Evolutionary conservation across 257 asterid species (phyloP).

Genomic region (Gentiana dahurica): DNA sequence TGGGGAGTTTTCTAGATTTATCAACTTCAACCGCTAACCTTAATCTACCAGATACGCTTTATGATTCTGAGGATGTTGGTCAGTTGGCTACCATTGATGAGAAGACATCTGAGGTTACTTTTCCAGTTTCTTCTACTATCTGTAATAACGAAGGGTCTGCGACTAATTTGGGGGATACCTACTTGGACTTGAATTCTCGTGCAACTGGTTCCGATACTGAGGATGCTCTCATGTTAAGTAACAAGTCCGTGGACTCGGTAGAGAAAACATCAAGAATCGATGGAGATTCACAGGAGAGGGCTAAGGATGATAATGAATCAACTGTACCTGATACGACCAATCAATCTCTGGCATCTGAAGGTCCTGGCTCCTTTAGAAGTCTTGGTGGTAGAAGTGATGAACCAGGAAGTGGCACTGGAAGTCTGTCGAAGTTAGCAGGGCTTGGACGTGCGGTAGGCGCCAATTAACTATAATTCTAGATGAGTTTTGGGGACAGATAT

Average conservation of each 20-base stretch:
- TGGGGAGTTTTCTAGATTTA: slow-evolving; percentile 23
- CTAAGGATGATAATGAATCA: slow-evolving; percentile 41
- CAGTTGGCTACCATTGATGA: slow-evolving; percentile 39
- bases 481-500: slow-evolving; percentile 95
- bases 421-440: slow-evolving; percentile 82
- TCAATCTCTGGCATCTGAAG: slow-evolving; percentile 48
- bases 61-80: slow-evolving; percentile 35
- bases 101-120: slow-evolving; percentile 32
- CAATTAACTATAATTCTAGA: slow-evolving; percentile 58
- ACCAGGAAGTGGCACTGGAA: slow-evolving; percentile 77
- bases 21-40: slow-evolving; percentile 25
- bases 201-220: slow-evolving; percentile 29
- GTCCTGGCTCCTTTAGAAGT: slow-evolving; percentile 77
- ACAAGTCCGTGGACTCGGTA: slow-evolving; percentile 26
- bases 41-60: slow-evolving; percentile 49
- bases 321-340: slow-evolving; percentile 31
- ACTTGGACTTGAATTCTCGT: slow-evolving; percentile 16
- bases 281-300: slow-evolving; percentile 24
- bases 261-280: slow-evolving; percentile 39
- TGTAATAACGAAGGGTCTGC: slow-evolving; percentile 22
- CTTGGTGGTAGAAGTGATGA: slow-evolving; percentile 61
- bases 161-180: slow-evolving; percentile 16
- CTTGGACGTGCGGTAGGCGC: slow-evolving; percentile 96
- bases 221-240: slow-evolving; percentile 15
- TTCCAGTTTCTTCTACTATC: slow-evolving; percentile 20